Percentiles rank a stretch among this genome's conserved stretches.
These are phyloP conservation scores for Senecio squalidus DNA, from an alignment of 140 eudicot species.

Conservation along the genomic window DNA sequence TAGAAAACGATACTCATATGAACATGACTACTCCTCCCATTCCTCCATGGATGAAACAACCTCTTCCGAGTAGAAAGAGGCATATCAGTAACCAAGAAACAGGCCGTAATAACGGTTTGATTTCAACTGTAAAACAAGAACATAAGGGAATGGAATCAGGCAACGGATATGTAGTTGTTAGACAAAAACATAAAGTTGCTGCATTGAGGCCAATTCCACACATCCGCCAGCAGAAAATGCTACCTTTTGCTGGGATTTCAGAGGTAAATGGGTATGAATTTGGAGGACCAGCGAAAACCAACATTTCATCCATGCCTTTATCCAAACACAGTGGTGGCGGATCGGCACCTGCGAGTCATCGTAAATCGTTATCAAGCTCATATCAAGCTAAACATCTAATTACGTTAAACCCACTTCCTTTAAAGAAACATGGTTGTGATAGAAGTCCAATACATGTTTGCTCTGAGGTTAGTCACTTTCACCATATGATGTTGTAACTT, in stretches of 20 bases:
- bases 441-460: conserved; percentile 90
- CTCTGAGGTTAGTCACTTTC: conserved; percentile 57
- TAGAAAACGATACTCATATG: conserved; percentile 17
- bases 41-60: conserved; percentile 85
- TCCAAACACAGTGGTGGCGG: conserved; percentile 47
- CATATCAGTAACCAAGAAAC: conserved; percentile 31
- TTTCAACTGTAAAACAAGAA: conserved; percentile 24
- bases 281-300: conserved; percentile 51
- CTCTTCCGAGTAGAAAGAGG: conserved; percentile 76
- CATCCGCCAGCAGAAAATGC: conserved; percentile 67
- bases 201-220: conserved; percentile 92
- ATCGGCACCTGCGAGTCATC: conserved; percentile 49
- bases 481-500: background rate
- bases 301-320: conserved; percentile 32
- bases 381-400: conserved; percentile 82
- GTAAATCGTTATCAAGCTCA: conserved; percentile 57
- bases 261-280: conserved; percentile 56
- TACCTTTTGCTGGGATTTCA: conserved; percentile 62
- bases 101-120: conserved; percentile 21
- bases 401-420: conserved; percentile 83
- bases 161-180: conserved; percentile 48
- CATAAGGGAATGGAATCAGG: conserved; percentile 25
- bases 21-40: conserved; percentile 21
- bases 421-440: conserved; percentile 92
- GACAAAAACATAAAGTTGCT: conserved; percentile 65